Evolutionary conservation across 768 basidiomycete genomes (phyloP), one percentile per base, ranked within the genome.

Genomic region (Leccinellum luteum): DNA sequence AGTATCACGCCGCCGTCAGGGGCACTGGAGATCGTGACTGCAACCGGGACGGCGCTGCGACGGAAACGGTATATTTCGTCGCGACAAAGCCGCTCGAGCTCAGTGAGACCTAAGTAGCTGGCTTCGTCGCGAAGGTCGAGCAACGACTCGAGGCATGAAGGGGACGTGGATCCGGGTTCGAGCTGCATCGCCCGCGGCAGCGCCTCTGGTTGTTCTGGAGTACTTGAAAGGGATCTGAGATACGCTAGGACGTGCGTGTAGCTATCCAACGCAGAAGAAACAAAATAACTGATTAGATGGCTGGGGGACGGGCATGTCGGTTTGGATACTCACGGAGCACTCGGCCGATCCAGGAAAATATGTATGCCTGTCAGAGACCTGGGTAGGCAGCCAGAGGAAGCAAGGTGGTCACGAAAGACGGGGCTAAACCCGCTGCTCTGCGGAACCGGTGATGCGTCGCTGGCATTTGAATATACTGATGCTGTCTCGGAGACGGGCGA

Each of bases 71-170:
- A 79, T 35, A 92, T 78, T 73, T 92, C 89, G 17, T 85, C 83
- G 8, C 73, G 71, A 66, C 91, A 92, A 2, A 94, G 78, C 60
- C 77, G 79, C 59, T 82, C 76, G 17, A 94, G 78, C 47, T 79
- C 80, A 0, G 79, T 79, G 52, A 93, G 83, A 27, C 82, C 84
- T n/a, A 93, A 82, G 66, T 85, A 91, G 43, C 76, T 76, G 2
- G 91, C 87, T 67, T 94, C 91, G 61, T 93, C 90, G 12, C 90
- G 83, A 23, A 92, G 81, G 59, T 90, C 87, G 45, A 90, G 78
- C 23, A 93, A 79, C 1, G 74, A 75, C 53, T 91, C 90, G 19
- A 91, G 74, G 10, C 83, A 82, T 2, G 77, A 66, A 17, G 71
- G 73, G 6, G 77, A 77, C 25, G 72, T 72, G 31, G 78, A 75